phyloP scores from a whole-genome alignment of 106 monocot species.

The Allium fistulosum region DNA sequence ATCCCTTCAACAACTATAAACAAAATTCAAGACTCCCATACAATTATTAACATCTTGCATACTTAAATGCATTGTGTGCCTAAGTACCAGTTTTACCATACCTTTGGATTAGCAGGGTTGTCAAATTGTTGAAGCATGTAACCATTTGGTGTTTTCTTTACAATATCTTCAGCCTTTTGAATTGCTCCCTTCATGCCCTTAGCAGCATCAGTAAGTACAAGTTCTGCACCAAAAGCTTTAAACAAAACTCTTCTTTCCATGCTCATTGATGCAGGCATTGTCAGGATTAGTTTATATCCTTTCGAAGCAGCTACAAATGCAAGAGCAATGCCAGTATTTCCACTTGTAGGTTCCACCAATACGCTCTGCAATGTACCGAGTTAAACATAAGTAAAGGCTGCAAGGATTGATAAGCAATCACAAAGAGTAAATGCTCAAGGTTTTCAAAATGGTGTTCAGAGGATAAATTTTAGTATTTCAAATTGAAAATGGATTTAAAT shows the following conservation, averaged over 20 bases:
- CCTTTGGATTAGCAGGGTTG: constrained; percentile 94
- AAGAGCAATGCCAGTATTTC: constrained; percentile 95
- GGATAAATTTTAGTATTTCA: no score
- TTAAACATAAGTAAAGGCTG: background rate
- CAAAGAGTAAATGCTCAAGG: no score
- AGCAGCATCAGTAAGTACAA: constrained; percentile 86
- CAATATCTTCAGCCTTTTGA: constrained; percentile 85
- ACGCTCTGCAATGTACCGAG: constrained; percentile 38
- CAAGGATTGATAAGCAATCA: no score
- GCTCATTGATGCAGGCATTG: constrained; percentile 99
- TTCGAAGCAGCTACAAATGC: constrained; percentile 96
- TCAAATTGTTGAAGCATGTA: constrained; percentile 99
- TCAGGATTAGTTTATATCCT: constrained; percentile 91
- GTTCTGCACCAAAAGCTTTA: constrained; percentile 95
- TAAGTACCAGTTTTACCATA: constrained; percentile 3
- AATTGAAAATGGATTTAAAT: no score
- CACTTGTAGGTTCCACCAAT: constrained; percentile 93
- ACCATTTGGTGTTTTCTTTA: constrained; percentile 71
- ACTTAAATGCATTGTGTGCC: no score
- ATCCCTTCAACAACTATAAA: no score
- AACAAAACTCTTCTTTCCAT: constrained; percentile 88
- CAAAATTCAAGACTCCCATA: background rate
- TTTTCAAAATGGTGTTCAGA: no score
- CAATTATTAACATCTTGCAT: background rate
- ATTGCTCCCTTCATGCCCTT: constrained; percentile 98